Evolutionary conservation across 495 filamentous ascomycete genomes (phyloP), one percentile per base, ranked within the genome.

Genomic region (Amniculicola lignicola): DNA sequence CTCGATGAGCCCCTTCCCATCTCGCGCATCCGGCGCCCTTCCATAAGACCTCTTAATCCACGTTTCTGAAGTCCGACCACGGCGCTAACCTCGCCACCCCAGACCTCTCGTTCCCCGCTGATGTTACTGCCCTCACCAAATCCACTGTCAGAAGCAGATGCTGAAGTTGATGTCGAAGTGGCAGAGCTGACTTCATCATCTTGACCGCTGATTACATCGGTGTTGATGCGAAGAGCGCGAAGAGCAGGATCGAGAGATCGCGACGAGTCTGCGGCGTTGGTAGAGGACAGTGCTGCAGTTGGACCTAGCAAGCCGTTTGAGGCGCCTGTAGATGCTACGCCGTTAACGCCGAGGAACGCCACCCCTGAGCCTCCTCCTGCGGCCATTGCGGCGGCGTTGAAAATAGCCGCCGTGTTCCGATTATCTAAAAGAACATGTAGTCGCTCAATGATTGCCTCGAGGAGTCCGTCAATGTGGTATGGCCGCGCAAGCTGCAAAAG

Each of bases 341-440:
- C 41, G 36, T 46, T 44, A 10, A 47, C 48, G 12, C 64, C 57
- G 0, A 62, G 40, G 54, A 72, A 73, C 10, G 62, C 57, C 14
- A 71, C 67, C 47, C 86, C 87, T 1, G 88, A 77, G 1, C 94
- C 93, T 22, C 92, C 90, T 0, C 94, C 93, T 6, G 94, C 94
- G 2, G 92, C 94, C 93, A 97, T 97, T 41, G 93, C 93, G 0
- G 92, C 90, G 0, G 94, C 93, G 60, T 98, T 98, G 79, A 97
- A 98, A 12, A 97, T 89, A 14, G 94, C 93, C 0, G 93, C 94
- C 0, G 93, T 91, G 65, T 97, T 98, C 42, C 90, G 79, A 11
- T 85, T 89, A 63, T 98, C 94, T 2, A 98, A 83, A 6, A 92
- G 81, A 49, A 87, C 82, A 66, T 98, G 93, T 4, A 98, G 82